Percentiles rank a stretch among this genome's conserved stretches.
Conservation (phyloP, 352 stramenopile genomes). For the Globisporangium perplexum region DNA sequence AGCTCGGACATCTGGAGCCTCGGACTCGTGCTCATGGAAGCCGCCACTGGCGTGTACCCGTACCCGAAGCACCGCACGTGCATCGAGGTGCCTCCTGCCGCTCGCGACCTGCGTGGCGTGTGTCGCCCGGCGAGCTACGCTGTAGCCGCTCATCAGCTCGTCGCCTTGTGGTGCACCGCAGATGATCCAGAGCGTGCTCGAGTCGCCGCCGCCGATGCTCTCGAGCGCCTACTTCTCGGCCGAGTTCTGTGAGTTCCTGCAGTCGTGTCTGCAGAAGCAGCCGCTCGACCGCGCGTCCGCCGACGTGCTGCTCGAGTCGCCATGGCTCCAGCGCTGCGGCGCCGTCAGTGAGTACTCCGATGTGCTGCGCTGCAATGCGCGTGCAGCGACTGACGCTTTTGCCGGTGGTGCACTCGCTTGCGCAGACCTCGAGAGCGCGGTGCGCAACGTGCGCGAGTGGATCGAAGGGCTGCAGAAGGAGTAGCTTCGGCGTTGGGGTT, state of each 20-base stretch:
- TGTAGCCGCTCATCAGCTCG: not conserved
- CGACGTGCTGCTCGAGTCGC: constrained; percentile 58
- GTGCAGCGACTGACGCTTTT: not conserved
- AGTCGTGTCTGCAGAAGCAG: constrained; percentile 60
- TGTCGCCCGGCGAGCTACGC: too few species aligned
- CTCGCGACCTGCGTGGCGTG: too few species aligned
- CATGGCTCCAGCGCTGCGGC: constrained; percentile 63
- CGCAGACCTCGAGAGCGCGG: constrained; percentile 24
- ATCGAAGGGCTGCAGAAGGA: constrained; percentile 62
- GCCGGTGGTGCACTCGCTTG: not conserved
- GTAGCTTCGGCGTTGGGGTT: not conserved
- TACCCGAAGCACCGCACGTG: constrained; percentile 80
- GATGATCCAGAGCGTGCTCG: constrained; percentile 75
- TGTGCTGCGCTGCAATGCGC: too few species aligned
- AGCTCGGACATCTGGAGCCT: constrained; percentile 92
- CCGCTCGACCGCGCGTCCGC: constrained; percentile 54
- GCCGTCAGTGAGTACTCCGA: constrained; percentile 55
- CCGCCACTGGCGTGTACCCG: constrained; percentile 82
- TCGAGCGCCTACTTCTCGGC: constrained; percentile 62
- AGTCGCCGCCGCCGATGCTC: constrained; percentile 59
- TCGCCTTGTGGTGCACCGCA: not conserved
- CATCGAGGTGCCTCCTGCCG: constrained; percentile 43
- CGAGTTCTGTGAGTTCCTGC: constrained; percentile 71
- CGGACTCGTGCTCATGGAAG: constrained; percentile 90
- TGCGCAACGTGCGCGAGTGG: constrained; percentile 60